Evolutionary conservation across 371 early-diverging fungal genomes (phyloP), one percentile per base, ranked within the genome.

Genomic region (Gilbertella persicaria): DNA sequence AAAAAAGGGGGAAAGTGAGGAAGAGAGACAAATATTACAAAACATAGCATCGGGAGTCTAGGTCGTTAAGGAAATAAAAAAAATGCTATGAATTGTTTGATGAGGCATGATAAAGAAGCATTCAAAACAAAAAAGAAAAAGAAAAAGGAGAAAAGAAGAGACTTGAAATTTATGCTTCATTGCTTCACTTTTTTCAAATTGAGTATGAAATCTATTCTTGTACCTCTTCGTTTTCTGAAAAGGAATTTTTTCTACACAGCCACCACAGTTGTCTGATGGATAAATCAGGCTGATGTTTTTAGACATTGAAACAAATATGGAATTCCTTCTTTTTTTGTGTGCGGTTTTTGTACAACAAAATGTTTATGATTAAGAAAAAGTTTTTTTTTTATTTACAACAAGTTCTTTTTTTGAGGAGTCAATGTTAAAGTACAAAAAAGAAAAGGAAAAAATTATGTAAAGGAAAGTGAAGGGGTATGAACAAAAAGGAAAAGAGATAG

Each of bases 161-260:
- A 5, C 5, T 5, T 5, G 6, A 10, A 33, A 33, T 33, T 33
- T 33, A 33, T 33, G 33, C 33, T 33, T 8, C 33, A 33, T n/a
- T n/a, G n/a, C n/a, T n/a, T n/a, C n/a, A n/a, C n/a, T n/a, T n/a
- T n/a, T n/a, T n/a, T n/a, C n/a, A n/a, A n/a, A n/a, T n/a, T n/a
- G n/a, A n/a, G n/a, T n/a, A n/a, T n/a, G n/a, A 52, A 45, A 45
- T 45, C 45, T 45, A 45, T 45, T 45, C 45, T 45, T 45, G 45
- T 45, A 25, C 20, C 8, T 19, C 20, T 30, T 30, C 33, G 30
- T 30, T 17, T 30, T 45, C 28, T 20, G 29, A 45, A 45, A 45
- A 30, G 45, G 45, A 28, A 45, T 29, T 30, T 28, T 45, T 45
- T 45, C 21, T 25, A 45, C 45, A 45, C 45, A 45, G 45, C 45